A percentile compares a stretch with the other conserved stretches of the same genome.
Conservation (phyloP, 805 yeast species). For the Teunomyces tritomae region DNA sequence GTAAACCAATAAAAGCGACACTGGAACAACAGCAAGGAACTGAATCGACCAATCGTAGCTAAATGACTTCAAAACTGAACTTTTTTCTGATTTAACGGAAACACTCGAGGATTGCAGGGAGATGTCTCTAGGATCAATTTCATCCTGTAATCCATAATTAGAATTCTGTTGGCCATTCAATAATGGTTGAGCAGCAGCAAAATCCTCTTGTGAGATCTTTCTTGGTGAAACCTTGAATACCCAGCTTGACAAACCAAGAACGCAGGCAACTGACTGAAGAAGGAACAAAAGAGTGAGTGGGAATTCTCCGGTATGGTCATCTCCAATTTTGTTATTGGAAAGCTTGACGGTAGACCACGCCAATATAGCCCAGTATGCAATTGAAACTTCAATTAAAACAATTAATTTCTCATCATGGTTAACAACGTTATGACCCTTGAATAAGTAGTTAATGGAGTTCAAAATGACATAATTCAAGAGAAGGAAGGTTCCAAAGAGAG, state of each 20-base stretch:
- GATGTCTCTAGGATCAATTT: constrained; percentile 9
- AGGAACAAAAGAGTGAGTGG: constrained; percentile 45
- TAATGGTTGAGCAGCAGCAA: constrained; percentile 32
- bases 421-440: constrained; percentile 29
- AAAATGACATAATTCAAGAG: constrained; percentile 57
- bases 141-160: constrained; percentile 12
- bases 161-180: constrained; percentile 14
- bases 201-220: constrained; percentile 10
- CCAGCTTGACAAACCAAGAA: constrained; percentile 55
- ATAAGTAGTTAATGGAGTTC: constrained; percentile 38
- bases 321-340: constrained; percentile 37
- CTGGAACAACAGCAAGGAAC: constrained; percentile 64
- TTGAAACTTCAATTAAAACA: constrained; percentile 51
- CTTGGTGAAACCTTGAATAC: constrained; percentile 20
- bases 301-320: constrained; percentile 55
- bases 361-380: constrained; percentile 56
- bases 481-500: constrained; percentile 47
- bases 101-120: constrained; percentile 1
- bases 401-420: constrained; percentile 57
- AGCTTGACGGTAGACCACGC: constrained; percentile 47
- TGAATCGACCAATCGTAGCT: constrained; percentile 84
- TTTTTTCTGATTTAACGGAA: not conserved
- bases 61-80: constrained; percentile 33
- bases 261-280: constrained; percentile 44
- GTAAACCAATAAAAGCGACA: constrained; percentile 53